A percentile compares a stretch with the other conserved stretches of the same genome.
Conservation (phyloP, 2,329 filamentous ascomycete genomes). For the Xylariaceae sp. region DNA sequence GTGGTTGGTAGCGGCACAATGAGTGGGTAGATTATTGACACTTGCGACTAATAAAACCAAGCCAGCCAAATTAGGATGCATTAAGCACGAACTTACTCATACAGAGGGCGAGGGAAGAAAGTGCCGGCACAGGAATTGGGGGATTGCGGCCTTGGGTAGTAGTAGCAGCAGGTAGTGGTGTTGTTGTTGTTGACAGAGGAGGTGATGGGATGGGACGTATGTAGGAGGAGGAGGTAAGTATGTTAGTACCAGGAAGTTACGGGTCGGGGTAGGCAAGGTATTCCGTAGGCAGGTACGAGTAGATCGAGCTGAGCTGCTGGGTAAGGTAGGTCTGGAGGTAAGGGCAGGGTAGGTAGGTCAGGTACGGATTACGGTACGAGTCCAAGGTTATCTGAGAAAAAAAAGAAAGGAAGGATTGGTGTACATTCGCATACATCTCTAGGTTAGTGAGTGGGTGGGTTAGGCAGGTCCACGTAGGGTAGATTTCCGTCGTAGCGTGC, state of each 20-base stretch:
- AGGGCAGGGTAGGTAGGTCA: background rate
- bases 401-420: background rate
- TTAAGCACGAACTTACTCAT: background rate
- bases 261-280: no score
- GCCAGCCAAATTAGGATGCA: constrained; percentile 2
- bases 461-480: background rate
- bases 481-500: no score
- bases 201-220: background rate
- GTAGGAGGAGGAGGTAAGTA: background rate
- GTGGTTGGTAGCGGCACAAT: constrained; percentile 23
- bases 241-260: no score
- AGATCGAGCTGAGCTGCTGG: background rate
- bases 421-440: background rate
- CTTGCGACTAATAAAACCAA: constrained; percentile 18
- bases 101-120: background rate
- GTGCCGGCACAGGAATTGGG: background rate
- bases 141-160: background rate
- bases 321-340: background rate
- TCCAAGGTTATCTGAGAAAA: background rate
- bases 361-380: no score
- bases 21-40: constrained; percentile 17
- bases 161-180: background rate
- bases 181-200: background rate
- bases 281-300: background rate
- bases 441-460: background rate